Conservation (phyloP, 148 eudicot genomes). For the Fagopyrum homotropicum region DNA sequence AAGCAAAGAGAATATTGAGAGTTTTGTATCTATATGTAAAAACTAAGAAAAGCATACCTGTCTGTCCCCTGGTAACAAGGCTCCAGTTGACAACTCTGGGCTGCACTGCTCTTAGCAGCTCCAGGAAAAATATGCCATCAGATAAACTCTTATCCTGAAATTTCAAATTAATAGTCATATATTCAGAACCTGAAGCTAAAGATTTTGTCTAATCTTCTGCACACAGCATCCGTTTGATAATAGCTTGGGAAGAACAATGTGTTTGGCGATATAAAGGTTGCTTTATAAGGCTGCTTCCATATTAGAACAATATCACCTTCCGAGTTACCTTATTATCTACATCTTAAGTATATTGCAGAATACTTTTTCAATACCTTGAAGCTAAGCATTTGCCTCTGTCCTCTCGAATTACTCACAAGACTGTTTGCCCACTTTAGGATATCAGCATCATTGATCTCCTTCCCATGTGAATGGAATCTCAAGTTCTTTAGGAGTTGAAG, state of each 20-base stretch:
- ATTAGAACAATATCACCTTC: neutral
- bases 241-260: neutral
- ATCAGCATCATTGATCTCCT: slow-evolving; percentile 87
- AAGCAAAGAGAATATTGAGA: neutral
- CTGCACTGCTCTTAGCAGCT: slow-evolving; percentile 89
- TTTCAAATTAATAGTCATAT: neutral
- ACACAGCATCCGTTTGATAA: neutral
- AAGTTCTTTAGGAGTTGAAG: slow-evolving; percentile 83
- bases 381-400: slow-evolving; percentile 65
- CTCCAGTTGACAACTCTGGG: slow-evolving; percentile 96
- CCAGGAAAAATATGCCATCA: slow-evolving; percentile 81
- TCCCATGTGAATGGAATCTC: slow-evolving; percentile 85
- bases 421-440: slow-evolving; percentile 89
- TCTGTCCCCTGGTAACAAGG: slow-evolving; percentile 91
- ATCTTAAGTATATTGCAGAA: neutral
- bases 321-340: neutral
- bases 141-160: slow-evolving; percentile 86
- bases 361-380: slow-evolving; percentile 58
- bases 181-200: neutral
- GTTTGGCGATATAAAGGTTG: neutral
- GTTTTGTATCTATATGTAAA: neutral
- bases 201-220: slow-evolving; percentile 1
- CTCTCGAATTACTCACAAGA: slow-evolving; percentile 63
- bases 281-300: neutral
- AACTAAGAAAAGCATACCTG: slow-evolving; percentile 40